Evolutionary conservation across 306 rosid genomes (phyloP).

Genomic region (Castanea mollissima): DNA sequence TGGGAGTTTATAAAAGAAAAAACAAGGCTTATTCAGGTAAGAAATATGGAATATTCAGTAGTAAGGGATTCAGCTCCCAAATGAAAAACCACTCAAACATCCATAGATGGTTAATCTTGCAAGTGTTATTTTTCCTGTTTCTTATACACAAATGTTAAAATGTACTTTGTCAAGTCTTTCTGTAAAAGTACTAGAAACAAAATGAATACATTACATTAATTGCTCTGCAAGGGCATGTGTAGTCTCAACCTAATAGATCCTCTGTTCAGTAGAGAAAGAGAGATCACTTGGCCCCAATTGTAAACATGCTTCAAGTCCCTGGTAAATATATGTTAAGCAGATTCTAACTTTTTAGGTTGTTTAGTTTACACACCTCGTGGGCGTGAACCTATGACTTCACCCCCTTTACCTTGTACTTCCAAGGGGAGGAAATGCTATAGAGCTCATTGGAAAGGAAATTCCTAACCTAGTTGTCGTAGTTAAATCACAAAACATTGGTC

Average conservation of each 20-base stretch:
- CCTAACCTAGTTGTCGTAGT: neutral
- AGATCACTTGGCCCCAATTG: neutral
- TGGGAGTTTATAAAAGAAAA: too few relatives aligned
- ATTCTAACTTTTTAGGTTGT: neutral
- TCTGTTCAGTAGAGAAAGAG: neutral
- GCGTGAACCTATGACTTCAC: too few relatives aligned
- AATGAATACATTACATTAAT: neutral
- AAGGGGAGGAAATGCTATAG: too few relatives aligned
- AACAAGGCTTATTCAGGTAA: neutral
- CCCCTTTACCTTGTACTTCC: too few relatives aligned
- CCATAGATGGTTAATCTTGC: neutral
- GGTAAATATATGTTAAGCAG: neutral
- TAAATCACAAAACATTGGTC: neutral
- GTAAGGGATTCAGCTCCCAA: constrained; percentile 1
- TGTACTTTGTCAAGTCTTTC: neutral
- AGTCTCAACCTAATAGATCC: constrained; percentile 1
- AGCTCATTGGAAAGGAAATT: too few relatives aligned
- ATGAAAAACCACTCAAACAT: neutral
- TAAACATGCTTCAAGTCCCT: neutral
- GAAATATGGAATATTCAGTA: constrained; percentile 3
- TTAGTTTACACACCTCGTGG: too few relatives aligned
- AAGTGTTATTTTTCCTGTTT: neutral
- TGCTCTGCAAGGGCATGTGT: neutral
- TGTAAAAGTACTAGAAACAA: neutral
- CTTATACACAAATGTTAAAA: constrained; percentile 5